Evolutionary conservation across 179 eudicot species (phyloP).

Genomic region (Dionaea muscipula): DNA sequence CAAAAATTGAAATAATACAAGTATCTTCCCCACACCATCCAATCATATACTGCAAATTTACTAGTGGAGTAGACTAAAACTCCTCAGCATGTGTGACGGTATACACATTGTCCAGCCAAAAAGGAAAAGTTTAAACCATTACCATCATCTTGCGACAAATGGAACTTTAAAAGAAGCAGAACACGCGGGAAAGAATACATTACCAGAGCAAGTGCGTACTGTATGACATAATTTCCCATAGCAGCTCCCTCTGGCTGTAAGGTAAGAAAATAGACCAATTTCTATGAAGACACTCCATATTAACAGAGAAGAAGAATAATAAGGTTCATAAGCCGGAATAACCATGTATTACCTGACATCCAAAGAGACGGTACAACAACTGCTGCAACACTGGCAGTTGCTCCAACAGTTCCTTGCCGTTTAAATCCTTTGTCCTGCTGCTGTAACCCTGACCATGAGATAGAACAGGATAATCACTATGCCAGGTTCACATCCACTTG

Average conservation of each 20-base stretch:
- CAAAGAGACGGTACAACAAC: conserved; percentile 68
- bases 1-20: no score
- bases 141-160: no score
- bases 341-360: conserved; percentile 72
- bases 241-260: conserved; percentile 95
- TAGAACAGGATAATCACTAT: background rate
- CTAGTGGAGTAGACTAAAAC: no score
- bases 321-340: no score
- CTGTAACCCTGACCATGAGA: conserved; percentile 50
- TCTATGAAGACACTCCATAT: no score
- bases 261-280: conserved; percentile 6
- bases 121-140: no score
- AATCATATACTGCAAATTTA: no score
- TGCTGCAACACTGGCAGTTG: conserved; percentile 89
- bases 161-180: background rate
- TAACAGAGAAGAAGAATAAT: no score
- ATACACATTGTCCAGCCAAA: no score
- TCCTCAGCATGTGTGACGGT: no score
- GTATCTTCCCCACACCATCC: no score
- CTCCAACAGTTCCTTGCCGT: conserved; percentile 62
- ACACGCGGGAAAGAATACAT: conserved; percentile 2
- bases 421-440: conserved; percentile 70
- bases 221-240: conserved; percentile 65
- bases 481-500: no score
- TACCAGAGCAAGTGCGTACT: conserved; percentile 89